phyloP scores from a whole-genome alignment of 2,329 filamentous ascomycete species.

The Fonsecaea pugnacius region DNA sequence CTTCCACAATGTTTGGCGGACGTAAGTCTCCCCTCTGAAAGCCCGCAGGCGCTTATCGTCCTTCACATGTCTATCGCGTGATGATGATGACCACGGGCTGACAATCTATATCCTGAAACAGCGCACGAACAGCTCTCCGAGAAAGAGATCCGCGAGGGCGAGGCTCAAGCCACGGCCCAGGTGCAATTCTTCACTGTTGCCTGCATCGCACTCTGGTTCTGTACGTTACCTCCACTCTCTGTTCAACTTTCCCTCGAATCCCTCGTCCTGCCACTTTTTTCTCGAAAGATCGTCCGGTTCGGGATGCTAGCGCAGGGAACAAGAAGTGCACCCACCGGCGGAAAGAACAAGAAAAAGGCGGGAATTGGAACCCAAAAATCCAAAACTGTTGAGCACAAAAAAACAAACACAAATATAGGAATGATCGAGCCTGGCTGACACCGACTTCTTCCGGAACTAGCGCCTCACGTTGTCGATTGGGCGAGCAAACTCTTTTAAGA shows the following conservation, averaged over 20 bases:
- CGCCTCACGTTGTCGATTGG: slow-evolving; percentile 56
- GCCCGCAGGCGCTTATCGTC: not conserved
- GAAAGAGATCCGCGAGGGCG: slow-evolving; percentile 56
- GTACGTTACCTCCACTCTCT: slow-evolving; percentile 51
- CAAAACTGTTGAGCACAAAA: slow-evolving; percentile 7
- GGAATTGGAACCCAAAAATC: not conserved
- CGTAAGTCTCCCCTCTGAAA: slow-evolving; percentile 23
- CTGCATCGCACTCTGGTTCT: slow-evolving; percentile 64
- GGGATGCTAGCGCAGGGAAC: not conserved
- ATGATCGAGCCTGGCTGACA: not conserved
- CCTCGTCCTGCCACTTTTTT: not conserved
- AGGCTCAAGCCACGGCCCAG: slow-evolving; percentile 58
- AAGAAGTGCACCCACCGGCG: not conserved
- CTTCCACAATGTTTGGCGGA: slow-evolving; percentile 30
- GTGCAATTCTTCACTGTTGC: slow-evolving; percentile 60
- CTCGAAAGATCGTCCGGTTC: not conserved
- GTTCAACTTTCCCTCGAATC: slow-evolving; percentile 7
- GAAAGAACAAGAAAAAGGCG: not conserved
- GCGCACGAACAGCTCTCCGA: slow-evolving; percentile 50
- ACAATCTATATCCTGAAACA: slow-evolving; percentile 1
- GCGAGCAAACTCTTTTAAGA: slow-evolving; percentile 53
- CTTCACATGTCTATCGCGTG: not conserved
- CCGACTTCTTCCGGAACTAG: slow-evolving; percentile 38
- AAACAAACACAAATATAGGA: not conserved
- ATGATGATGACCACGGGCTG: not conserved